These are phyloP conservation scores for Eucalyptus camaldulensis DNA, from an alignment of 345 rosid genomes.

Conservation along the genomic window DNA sequence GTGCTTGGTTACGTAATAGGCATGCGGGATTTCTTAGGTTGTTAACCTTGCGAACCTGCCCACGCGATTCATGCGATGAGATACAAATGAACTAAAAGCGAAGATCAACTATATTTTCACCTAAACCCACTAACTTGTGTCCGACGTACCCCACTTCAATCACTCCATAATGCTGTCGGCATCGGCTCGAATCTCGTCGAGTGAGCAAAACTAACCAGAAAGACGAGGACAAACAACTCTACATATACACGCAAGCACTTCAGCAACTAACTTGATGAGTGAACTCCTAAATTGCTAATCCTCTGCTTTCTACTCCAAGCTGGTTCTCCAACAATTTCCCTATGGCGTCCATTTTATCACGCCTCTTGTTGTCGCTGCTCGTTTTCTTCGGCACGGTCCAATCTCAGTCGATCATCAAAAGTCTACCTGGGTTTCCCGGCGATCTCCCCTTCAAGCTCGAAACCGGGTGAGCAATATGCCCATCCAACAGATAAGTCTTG, in stretches of 20 bases:
- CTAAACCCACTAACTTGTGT: neutral
- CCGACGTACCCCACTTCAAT: neutral
- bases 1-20: neutral
- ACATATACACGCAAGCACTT: neutral
- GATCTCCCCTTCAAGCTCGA: constrained; percentile 9
- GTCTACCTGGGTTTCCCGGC: constrained; percentile 2
- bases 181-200: neutral
- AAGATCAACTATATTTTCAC: neutral
- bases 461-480: constrained; percentile 1
- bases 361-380: neutral
- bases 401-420: neutral
- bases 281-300: neutral
- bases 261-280: neutral
- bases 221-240: neutral
- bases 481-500: neutral
- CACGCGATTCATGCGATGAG: neutral
- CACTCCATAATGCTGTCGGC: neutral
- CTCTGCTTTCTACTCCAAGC: neutral
- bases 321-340: neutral
- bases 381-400: neutral
- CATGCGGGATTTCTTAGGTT: neutral
- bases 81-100: neutral
- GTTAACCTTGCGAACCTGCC: neutral
- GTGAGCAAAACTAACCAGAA: neutral
- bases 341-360: neutral